Base-by-base conservation (phyloP, 306 rosid genomes). In the Dryas octopetala region DNA sequence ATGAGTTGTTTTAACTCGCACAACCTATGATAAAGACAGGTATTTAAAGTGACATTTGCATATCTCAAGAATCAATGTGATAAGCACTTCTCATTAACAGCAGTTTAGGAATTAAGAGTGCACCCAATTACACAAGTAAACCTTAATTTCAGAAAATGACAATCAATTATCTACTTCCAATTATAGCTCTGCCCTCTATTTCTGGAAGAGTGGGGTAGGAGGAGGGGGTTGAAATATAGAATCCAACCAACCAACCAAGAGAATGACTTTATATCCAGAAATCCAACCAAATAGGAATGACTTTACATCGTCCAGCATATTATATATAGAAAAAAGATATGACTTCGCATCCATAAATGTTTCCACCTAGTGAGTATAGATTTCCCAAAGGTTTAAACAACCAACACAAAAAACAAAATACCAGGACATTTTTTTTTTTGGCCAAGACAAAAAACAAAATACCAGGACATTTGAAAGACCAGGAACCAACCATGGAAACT, bases 231-330 rank as follows among this genome's bases (percentile, higher is more conserved):
- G 48, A 15, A 12, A 15, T 63, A 40, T 17, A 4, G 68, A 63
- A 14, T 63, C 17, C 46, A 38, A 13, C 66, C 23, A 41, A 70
- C 66, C 6, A 45, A 45, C 57, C 3, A 45, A 9, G 76, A 72
- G 11, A 59, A 45, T 9, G 76, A 45, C 66, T 72, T 26, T 4
- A 2, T 2, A 68, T 68, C 73, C 28, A 28, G 60, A 51, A 68
- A 50, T 68, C 61, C 61, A 9, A 14, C 32, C 17, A 70, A 70
- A 70, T 40, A 40, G 74, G 50, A 69, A 69, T 2, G 58, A 65
- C 69, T 44, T 44, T 52, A 38, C 48, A 61, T 61, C 66, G 38
- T 2, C 1, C 1, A 28, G 38, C 38, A 28, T 28, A 28, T 28
- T 28, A 28, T 28, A 28, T 28, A 46, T 16, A 40, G 4, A 62